Base-by-base conservation (phyloP, 2,329 filamentous ascomycete genomes). In the Knoxdaviesia capensis region DNA sequence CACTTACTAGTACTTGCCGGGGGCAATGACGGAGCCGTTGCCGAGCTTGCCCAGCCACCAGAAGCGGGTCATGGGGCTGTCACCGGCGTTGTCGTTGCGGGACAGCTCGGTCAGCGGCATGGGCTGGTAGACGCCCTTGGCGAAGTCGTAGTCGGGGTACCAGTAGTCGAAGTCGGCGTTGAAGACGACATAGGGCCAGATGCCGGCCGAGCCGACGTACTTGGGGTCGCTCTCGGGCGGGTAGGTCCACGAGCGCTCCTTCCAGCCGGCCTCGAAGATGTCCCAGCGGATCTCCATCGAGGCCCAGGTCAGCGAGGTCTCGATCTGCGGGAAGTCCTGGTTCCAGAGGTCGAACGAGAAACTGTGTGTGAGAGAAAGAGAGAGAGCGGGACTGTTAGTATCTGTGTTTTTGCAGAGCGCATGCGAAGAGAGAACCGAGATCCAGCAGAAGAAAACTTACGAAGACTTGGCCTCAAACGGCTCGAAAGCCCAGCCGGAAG, bases 161-260 rank as follows among this genome's bases (percentile, higher is more conserved):
- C 47, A 42, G 0, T 47, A 45, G 32, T 54, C 48, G 31, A 53
- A 52, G 30, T 42, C 43, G 20, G 36, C 38, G 6, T 44, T 45
- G 5, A 41, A 28, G 30, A 35, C 40, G 0, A 48, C 41, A 31
- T 48, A 50, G 10, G 44, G 38, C 43, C 50, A 54, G 7, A 45
- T 49, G 46, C 45, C 34, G 3, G 59, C 59, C 1, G 61, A 58
- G 11, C 64, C 64, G 39, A 67, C 48, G 43, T 57, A 67, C 7
- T 53, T 52, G 41, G 58, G 38, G 20, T 61, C 61, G 3, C 56
- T 47, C 4, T 53, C 48, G 0, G 56, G 62, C 5, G 64, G 64
- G 39, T 63, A 63, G 6, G 51, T 43, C 63, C 63, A 67, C 32
- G 57, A 48, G 1, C 47, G 47, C 43, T 65, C 59, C 1, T 51